A percentile compares a stretch with the other conserved stretches of the same genome.
Conservation (phyloP, 495 filamentous ascomycete genomes). For the Lophiotrema nucula region DNA sequence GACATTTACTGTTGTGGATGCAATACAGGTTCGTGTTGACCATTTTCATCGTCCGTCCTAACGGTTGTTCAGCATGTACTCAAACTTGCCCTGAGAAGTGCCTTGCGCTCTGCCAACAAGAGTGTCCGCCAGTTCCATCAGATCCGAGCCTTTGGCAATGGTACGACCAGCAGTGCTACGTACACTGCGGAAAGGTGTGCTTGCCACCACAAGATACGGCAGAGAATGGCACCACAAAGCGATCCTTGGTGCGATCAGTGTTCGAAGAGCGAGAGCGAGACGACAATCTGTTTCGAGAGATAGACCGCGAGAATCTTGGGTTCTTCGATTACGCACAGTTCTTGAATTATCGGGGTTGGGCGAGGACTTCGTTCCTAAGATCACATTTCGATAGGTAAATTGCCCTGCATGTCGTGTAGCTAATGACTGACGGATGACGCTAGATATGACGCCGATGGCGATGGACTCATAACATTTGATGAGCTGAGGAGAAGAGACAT, state of each 20-base stretch:
- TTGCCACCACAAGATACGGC: background rate
- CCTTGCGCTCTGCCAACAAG: background rate
- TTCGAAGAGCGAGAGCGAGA: background rate
- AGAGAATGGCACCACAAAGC: background rate
- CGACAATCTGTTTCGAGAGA: background rate
- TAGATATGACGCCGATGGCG: conserved; percentile 4
- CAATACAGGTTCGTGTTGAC: too few relatives aligned
- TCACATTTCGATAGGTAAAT: conserved; percentile 9
- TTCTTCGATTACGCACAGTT: background rate
- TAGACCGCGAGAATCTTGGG: background rate
- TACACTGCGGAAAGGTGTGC: background rate
- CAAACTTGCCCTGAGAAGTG: background rate
- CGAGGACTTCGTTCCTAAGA: background rate
- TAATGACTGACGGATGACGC: background rate
- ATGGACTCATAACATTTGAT: background rate
- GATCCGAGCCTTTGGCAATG: background rate
- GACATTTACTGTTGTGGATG: background rate
- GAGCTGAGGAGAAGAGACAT: background rate
- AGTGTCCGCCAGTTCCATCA: background rate
- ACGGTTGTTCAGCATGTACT: background rate
- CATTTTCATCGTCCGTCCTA: background rate
- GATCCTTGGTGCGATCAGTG: background rate
- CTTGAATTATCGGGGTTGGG: background rate
- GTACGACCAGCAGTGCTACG: conserved; percentile 1
- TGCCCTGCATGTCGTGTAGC: background rate